phyloP scores from a whole-genome alignment of 2,329 filamentous ascomycete genomes.

The Ophiosphaerella narmari region DNA sequence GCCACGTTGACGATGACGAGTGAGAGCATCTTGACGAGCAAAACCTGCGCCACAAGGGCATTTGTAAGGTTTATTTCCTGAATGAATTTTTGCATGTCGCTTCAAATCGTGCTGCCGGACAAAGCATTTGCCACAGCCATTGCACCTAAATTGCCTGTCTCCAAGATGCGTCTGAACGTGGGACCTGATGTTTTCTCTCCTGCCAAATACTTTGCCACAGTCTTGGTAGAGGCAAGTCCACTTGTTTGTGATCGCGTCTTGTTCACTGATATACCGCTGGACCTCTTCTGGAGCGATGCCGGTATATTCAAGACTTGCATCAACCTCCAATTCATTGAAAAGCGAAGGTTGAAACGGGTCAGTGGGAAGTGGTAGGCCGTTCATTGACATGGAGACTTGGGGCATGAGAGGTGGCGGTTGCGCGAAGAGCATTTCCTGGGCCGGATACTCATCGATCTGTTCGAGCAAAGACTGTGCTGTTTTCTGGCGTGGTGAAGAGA shows the following conservation, averaged over 20 bases:
- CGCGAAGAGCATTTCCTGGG: conserved; percentile 38
- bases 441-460: conserved; percentile 36
- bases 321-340: conserved; percentile 56
- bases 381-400: conserved; percentile 26
- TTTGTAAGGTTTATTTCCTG: conserved; percentile 90
- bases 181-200: conserved; percentile 98
- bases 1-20: conserved; percentile 88
- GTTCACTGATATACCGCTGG: conserved; percentile 54
- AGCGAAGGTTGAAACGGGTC: conserved; percentile 26
- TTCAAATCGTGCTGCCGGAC: conserved; percentile 97
- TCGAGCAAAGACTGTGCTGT: conserved; percentile 42
- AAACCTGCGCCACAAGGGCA: conserved; percentile 95
- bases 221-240: conserved; percentile 62
- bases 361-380: conserved; percentile 17
- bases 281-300: conserved; percentile 83
- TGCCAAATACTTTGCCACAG: conserved; percentile 89
- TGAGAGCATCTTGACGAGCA: conserved; percentile 91
- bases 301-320: conserved; percentile 72
- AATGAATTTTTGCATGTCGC: conserved; percentile 96
- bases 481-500: conserved; percentile 42
- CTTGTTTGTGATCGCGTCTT: conserved; percentile 49
- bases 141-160: conserved; percentile 92
- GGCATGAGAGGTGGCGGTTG: conserved; percentile 33
- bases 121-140: conserved; percentile 92
- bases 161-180: conserved; percentile 98